phyloP scores from a whole-genome alignment of 768 basidiomycete genomes.

The Trametopsis cervina region DNA sequence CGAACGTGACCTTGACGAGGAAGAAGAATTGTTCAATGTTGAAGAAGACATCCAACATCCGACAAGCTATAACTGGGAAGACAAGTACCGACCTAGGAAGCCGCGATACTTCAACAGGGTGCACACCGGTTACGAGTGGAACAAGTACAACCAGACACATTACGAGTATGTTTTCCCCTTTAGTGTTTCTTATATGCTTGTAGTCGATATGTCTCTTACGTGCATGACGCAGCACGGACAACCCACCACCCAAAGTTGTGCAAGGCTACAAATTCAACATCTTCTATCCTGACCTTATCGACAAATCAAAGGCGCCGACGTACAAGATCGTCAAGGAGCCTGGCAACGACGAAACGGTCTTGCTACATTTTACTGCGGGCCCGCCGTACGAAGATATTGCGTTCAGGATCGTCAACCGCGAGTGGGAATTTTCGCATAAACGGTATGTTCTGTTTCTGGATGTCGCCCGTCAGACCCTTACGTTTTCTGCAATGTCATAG shows the following conservation, averaged over 20 bases:
- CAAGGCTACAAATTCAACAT: constrained; percentile 99
- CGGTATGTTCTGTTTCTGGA: constrained; percentile 40
- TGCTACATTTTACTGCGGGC: constrained; percentile 91
- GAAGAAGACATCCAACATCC: constrained; percentile 84
- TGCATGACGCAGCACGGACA: constrained; percentile 80
- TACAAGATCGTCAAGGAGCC: constrained; percentile 94
- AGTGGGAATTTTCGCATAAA: constrained; percentile 99
- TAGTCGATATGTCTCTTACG: not conserved
- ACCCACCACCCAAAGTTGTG: constrained; percentile 98
- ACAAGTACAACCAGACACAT: constrained; percentile 99
- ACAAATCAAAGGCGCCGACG: constrained; percentile 94
- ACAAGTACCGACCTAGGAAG: constrained; percentile 95
- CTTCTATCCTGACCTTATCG: constrained; percentile 98
- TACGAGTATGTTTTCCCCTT: constrained; percentile 70
- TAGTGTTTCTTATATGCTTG: constrained; percentile 1
- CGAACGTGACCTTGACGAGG: constrained; percentile 89
- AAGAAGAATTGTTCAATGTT: constrained; percentile 91
- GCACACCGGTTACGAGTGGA: constrained; percentile 99
- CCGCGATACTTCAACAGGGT: constrained; percentile 98
- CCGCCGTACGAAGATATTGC: constrained; percentile 99
- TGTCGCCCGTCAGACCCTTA: not conserved
- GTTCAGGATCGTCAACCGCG: constrained; percentile 93
- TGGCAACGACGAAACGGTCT: constrained; percentile 91
- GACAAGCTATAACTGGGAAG: constrained; percentile 94
- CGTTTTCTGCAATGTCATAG: constrained; percentile 32